Evolutionary conservation across 768 basidiomycete genomes (phyloP).

Genomic region (Harrya chromipes): DNA sequence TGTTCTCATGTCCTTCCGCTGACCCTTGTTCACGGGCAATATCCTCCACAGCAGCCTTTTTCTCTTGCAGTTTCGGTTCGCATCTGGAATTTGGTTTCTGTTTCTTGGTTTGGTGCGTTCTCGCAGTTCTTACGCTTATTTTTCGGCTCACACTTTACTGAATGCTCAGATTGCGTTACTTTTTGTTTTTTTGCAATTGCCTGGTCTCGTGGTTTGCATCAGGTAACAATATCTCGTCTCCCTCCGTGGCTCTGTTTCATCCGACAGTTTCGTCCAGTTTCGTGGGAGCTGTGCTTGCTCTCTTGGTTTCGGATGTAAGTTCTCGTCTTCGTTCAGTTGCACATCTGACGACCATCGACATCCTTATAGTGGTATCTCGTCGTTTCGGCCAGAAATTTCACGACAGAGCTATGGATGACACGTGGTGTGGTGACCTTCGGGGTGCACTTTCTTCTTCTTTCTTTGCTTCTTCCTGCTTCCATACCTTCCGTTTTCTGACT

Average conservation of each 20-base stretch:
- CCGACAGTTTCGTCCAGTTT: background rate
- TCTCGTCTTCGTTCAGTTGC: too few relatives aligned
- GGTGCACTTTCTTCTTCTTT: background rate
- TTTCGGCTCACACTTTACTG: too few relatives aligned
- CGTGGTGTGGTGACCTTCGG: background rate
- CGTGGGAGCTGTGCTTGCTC: too few relatives aligned
- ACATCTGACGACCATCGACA: too few relatives aligned
- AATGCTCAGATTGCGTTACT: too few relatives aligned
- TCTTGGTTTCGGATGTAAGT: too few relatives aligned
- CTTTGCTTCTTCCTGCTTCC: background rate
- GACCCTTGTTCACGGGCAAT: background rate
- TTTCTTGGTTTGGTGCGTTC: constrained; percentile 5
- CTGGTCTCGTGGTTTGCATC: background rate
- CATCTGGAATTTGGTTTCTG: background rate
- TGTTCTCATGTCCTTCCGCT: background rate
- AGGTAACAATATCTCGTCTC: background rate
- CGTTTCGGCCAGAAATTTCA: too few relatives aligned
- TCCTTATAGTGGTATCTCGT: too few relatives aligned
- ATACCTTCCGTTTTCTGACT: background rate
- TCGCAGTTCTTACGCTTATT: too few relatives aligned
- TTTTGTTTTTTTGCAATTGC: too few relatives aligned
- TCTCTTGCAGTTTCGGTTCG: background rate
- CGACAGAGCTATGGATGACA: too few relatives aligned
- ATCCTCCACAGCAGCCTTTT: background rate
- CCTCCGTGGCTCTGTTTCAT: background rate